Base-by-base conservation (phyloP, 2,329 filamentous ascomycete genomes). In the Kalaharituber pfeilii region DNA sequence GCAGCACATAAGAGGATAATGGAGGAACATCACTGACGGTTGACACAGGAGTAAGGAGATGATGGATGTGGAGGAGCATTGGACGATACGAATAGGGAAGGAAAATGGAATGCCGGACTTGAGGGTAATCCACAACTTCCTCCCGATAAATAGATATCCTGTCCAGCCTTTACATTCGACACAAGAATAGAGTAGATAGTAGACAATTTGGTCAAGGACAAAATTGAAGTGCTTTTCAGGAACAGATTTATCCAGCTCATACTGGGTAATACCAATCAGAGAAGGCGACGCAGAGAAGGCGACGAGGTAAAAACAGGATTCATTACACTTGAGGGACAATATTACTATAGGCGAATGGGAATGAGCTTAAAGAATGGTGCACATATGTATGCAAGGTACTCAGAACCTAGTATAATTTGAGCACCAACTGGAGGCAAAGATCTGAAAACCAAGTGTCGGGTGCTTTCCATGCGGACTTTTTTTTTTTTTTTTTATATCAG, bases 231-330 rank as follows among this genome's bases (percentile, higher is more conserved):
- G 13, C 6, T 53, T 49, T 18, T 28, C 22, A n/a, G 39, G 45
- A 27, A 5, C 24, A 5, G 51, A 53, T 29, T 36, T 8, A 8
- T 27, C 36, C 8, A 26, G 22, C 25, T 24, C 36, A 28, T 52
- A 52, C 30, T 52, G 51, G 51, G 51, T 18, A 3, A 44, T 52
- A n/a, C 51, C 51, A 20, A 24, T 52, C 18, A 25, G 39, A 25
- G 5, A 29, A 15, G 28, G 18, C n/a, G 30, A 52, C 20, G 39
- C 15, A 5, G 13, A 15, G 15, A 52, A 52, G 28, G 18, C n/a
- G 30, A 52, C 20, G 39, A 25, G 7, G 13, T 27, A 8, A 52
- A 52, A 22, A 52, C 51, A 22, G 28, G 4, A 6, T 52, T 52
- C 45, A n/a, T 24, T 11, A 5, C 4, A 5, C 24, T 15, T 20